Conservation (phyloP, 305 asterid genomes). For the Fraxinus latifolia region DNA sequence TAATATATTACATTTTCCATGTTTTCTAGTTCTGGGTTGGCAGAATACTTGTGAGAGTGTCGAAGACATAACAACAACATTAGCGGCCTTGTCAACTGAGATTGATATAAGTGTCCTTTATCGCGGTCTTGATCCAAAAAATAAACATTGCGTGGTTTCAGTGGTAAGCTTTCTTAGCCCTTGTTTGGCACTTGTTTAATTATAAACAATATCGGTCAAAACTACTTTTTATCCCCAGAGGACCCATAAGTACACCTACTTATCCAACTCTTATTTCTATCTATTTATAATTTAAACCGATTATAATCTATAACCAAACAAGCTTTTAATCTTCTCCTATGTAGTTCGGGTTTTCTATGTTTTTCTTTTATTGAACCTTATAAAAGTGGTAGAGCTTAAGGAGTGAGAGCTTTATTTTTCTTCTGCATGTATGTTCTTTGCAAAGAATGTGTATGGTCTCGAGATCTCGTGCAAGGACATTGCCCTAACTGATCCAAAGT, state of each 20-base stretch:
- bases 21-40: conserved; percentile 80
- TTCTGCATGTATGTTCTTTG: neutral
- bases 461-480: neutral
- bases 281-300: neutral
- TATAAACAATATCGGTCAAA: neutral
- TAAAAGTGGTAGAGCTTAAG: neutral
- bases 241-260: neutral
- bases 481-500: neutral
- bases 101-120: conserved; percentile 77
- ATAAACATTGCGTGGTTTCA: conserved; percentile 64
- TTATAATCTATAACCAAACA: neutral
- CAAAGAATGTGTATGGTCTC: neutral
- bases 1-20: conserved; percentile 14
- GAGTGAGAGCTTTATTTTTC: neutral
- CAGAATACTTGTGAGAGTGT: conserved; percentile 80
- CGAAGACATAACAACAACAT: conserved; percentile 69
- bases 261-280: neutral
- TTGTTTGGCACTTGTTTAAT: too few species aligned
- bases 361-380: neutral
- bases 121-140: conserved; percentile 84
- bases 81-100: conserved; percentile 72
- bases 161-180: conserved; percentile 56
- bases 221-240: neutral
- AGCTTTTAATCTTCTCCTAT: conserved; percentile 3
- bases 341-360: neutral